Conservation (phyloP, 352 stramenopile species). For the Phytophthora palmivora region DNA sequence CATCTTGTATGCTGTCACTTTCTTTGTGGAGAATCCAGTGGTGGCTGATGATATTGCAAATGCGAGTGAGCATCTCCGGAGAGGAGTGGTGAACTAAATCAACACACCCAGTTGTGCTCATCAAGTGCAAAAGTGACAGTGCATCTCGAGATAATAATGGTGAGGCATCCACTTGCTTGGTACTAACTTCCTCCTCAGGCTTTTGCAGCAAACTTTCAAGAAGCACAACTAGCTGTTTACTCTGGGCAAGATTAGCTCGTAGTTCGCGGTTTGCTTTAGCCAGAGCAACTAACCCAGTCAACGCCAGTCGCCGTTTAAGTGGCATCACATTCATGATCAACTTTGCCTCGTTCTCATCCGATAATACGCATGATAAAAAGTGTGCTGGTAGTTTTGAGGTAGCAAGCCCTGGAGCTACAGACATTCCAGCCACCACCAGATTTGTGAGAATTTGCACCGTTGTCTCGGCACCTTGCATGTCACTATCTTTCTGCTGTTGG, state of each 20-base stretch:
- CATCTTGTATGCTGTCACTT: constrained; percentile 9
- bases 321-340: constrained; percentile 16
- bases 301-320: constrained; percentile 25
- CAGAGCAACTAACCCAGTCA: constrained; percentile 48
- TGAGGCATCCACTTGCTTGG: constrained; percentile 1
- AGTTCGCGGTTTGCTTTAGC: constrained; percentile 45
- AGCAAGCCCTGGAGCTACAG: constrained; percentile 35
- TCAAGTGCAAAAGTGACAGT: constrained; percentile 33
- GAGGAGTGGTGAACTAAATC: constrained; percentile 22
- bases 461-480: constrained; percentile 29
- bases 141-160: constrained; percentile 28
- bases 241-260: constrained; percentile 35
- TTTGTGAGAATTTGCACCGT: constrained; percentile 65
- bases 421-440: constrained; percentile 35
- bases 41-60: constrained; percentile 15
- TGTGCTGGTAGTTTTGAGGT: constrained; percentile 57
- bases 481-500: constrained; percentile 32
- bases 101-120: constrained; percentile 28
- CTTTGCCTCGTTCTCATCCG: constrained; percentile 1
- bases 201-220: constrained; percentile 39
- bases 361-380: constrained; percentile 50
- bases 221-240: constrained; percentile 33
- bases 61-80: constrained; percentile 16
- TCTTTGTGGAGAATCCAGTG: constrained; percentile 7
- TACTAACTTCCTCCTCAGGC: not conserved